Conservation (phyloP, 2,329 filamentous ascomycete species). For the Talaromyces albobiverticillius region DNA sequence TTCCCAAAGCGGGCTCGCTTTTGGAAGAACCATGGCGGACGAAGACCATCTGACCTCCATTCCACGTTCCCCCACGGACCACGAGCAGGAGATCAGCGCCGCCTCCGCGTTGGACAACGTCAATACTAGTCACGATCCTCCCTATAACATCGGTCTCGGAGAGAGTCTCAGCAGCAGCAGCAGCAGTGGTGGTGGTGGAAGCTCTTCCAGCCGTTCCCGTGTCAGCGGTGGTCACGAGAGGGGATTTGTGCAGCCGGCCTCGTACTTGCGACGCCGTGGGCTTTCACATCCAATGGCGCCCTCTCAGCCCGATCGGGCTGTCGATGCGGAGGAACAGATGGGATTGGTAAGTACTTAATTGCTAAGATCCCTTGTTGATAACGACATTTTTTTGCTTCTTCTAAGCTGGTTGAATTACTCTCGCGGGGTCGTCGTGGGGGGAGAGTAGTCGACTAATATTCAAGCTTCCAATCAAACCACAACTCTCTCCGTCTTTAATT, state of each 20-base stretch:
- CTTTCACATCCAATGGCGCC: conserved; percentile 41
- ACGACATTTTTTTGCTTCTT: conserved; percentile 3
- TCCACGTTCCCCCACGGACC: conserved; percentile 22
- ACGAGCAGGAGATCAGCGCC: conserved; percentile 15
- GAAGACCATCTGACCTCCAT: conserved; percentile 17
- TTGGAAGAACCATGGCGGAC: conserved; percentile 23
- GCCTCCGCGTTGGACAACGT: conserved; percentile 11
- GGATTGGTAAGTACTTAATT: conserved; percentile 42
- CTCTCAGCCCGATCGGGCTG: conserved; percentile 40
- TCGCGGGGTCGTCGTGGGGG: conserved; percentile 8
- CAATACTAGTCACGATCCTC: neutral
- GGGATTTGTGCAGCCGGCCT: conserved; percentile 48
- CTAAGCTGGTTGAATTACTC: neutral
- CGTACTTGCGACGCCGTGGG: conserved; percentile 43
- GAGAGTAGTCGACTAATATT: neutral
- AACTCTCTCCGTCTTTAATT: neutral
- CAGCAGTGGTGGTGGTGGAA: conserved; percentile 7
- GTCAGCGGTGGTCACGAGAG: conserved; percentile 38
- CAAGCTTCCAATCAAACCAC: neutral
- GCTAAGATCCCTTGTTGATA: conserved; percentile 1
- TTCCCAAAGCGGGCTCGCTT: conserved; percentile 12
- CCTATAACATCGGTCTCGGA: conserved; percentile 3
- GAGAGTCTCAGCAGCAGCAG: conserved; percentile 2
- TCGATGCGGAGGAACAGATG: conserved; percentile 49
- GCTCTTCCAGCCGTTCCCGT: conserved; percentile 13